phyloP scores from a whole-genome alignment of 306 rosid species.

The barrel medic (Medicago truncatula) region MtrunA17r5.0-ANR NC_053042.1:42906501-42907000 shows the following conservation, averaged over 20 bases:
- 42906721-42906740: conserved; percentile 88
- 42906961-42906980: conserved; percentile 73
- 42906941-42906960: conserved; percentile 67
- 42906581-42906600: conserved; percentile 72
- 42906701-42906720: conserved; percentile 81
- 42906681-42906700: conserved; percentile 81
- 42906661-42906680: conserved; percentile 88
- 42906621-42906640: conserved; percentile 66
- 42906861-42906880: conserved; percentile 85
- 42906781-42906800: conserved; percentile 63
- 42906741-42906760: conserved; percentile 66
- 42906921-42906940: conserved; percentile 85
- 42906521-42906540: conserved; percentile 61
- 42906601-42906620: conserved; percentile 84
- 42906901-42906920: conserved; percentile 73
- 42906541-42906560: conserved; percentile 83
- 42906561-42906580: conserved; percentile 80
- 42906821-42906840: conserved; percentile 66
- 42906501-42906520: conserved; percentile 82
- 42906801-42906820: conserved; percentile 68
- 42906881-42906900: conserved; percentile 80
- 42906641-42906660: conserved; percentile 76
- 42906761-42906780: conserved; percentile 80
- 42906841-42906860: conserved; percentile 84
- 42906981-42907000: conserved; percentile 74